Conservation (phyloP, 495 filamentous ascomycete genomes). For the Xylaria grammica region DNA sequence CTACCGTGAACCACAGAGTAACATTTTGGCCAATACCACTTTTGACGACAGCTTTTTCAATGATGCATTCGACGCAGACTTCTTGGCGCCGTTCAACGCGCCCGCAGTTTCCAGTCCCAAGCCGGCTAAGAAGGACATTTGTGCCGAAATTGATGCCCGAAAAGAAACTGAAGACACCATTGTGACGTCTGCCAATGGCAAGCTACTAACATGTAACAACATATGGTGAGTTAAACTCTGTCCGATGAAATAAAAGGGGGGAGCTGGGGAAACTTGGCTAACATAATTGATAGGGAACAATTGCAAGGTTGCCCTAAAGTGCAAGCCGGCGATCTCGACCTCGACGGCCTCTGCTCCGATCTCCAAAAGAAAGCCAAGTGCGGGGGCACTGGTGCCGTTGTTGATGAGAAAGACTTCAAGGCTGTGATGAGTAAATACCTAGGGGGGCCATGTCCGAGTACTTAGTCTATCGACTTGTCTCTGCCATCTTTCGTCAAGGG, state of each 20-base stretch:
- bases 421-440: constrained; percentile 69
- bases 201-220: constrained; percentile 83
- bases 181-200: constrained; percentile 49
- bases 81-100: constrained; percentile 76
- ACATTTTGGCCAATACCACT: constrained; percentile 60
- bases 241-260: constrained; percentile 16
- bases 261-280: constrained; percentile 28
- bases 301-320: constrained; percentile 86
- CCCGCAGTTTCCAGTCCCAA: constrained; percentile 52
- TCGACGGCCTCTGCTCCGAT: constrained; percentile 90
- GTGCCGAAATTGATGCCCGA: constrained; percentile 73
- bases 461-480: background rate
- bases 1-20: constrained; percentile 89
- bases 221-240: constrained; percentile 73
- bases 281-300: constrained; percentile 71
- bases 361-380: constrained; percentile 97
- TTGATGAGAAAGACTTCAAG: constrained; percentile 88
- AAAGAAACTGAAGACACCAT: constrained; percentile 73
- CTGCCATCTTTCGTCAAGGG: background rate
- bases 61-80: constrained; percentile 82
- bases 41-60: constrained; percentile 84
- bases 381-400: constrained; percentile 88
- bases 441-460: constrained; percentile 30
- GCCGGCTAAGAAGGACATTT: constrained; percentile 67
- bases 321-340: constrained; percentile 84